phyloP scores from a whole-genome alignment of 2,329 filamentous ascomycete genomes.

The Alternaria sp. region DNA sequence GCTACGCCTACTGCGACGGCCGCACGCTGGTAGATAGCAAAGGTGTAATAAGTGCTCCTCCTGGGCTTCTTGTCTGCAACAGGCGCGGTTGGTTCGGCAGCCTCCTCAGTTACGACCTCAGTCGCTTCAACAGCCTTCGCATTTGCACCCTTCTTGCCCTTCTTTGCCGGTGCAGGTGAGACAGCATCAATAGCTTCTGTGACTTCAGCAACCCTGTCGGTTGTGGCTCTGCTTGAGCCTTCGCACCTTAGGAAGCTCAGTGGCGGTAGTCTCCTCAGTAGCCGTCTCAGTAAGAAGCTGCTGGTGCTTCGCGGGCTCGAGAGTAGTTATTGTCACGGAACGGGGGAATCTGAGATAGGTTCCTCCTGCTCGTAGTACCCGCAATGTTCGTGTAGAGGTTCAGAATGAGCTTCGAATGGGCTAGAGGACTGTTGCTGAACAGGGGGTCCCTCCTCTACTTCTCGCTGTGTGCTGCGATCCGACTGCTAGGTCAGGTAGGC shows the following conservation, averaged over 20 bases:
- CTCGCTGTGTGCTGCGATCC: too few relatives aligned
- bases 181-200: slow-evolving; percentile 17
- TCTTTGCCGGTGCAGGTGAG: slow-evolving; percentile 34
- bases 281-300: slow-evolving; percentile 37
- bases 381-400: too few relatives aligned
- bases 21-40: slow-evolving; percentile 19
- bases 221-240: slow-evolving; percentile 14
- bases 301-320: slow-evolving; percentile 39
- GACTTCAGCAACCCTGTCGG: slow-evolving; percentile 17
- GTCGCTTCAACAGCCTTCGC: slow-evolving; percentile 23
- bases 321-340: slow-evolving; percentile 12
- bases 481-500: too few relatives aligned
- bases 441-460: too few relatives aligned
- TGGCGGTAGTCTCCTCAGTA: slow-evolving; percentile 29
- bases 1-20: slow-evolving; percentile 21
- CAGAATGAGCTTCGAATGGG: too few relatives aligned
- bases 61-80: slow-evolving; percentile 16
- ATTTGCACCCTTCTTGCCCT: slow-evolving; percentile 37
- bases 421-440: too few relatives aligned
- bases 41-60: neutral
- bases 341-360: too few relatives aligned
- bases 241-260: slow-evolving; percentile 35
- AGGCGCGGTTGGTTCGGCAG: slow-evolving; percentile 8
- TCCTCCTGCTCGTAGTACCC: too few relatives aligned
- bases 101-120: slow-evolving; percentile 21